phyloP scores from a whole-genome alignment of 78 protist species.

The Creolimax fragrantissima region DNA sequence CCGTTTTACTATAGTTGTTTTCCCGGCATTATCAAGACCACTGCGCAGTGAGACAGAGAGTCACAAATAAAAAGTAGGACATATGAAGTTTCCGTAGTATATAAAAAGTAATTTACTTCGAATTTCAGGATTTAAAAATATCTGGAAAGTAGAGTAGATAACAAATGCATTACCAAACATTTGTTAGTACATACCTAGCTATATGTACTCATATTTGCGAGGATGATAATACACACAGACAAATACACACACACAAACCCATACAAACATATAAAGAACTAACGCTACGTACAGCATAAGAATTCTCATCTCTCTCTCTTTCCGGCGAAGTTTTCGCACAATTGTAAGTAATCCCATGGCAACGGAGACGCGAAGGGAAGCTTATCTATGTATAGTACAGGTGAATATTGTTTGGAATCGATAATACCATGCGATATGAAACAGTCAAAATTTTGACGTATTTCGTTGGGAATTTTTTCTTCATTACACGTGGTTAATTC shows the following conservation, averaged over 20 bases:
- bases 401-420: no score
- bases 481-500: no score
- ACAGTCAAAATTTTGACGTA: no score
- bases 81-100: no score
- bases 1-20: conserved; percentile 90
- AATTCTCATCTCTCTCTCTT: conserved; percentile 92
- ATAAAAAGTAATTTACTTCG: background rate
- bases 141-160: no score
- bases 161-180: background rate
- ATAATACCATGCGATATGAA: no score
- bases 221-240: background rate
- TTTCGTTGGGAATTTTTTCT: no score
- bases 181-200: background rate
- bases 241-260: background rate
- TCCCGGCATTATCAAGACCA: conserved; percentile 98
- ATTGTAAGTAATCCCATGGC: conserved; percentile 90
- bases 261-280: background rate
- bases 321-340: conserved; percentile 76
- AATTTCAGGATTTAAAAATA: background rate
- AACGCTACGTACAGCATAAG: conserved; percentile 60
- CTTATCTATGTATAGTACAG: background rate
- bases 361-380: background rate
- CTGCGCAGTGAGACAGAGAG: no score
- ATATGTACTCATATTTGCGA: background rate
- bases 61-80: background rate